Evolutionary conservation across 345 rosid species (phyloP).

Genomic region (Carallia pectinifolia): DNA sequence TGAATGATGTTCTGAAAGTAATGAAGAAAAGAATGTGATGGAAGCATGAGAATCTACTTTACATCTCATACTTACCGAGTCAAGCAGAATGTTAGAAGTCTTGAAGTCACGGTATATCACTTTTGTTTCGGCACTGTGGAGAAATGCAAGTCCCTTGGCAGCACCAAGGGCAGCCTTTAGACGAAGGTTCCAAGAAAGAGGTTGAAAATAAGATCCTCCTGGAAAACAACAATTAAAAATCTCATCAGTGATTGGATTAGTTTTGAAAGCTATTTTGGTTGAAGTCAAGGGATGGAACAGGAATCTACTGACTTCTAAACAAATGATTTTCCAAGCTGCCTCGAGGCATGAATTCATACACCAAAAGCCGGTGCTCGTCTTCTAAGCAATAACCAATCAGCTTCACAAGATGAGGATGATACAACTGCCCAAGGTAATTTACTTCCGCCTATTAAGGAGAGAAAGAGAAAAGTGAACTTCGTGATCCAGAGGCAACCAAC

Average conservation of each 20-base stretch:
- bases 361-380: slow-evolving; percentile 88
- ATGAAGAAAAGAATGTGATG: slow-evolving; percentile 9
- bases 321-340: slow-evolving; percentile 95
- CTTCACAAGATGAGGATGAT: slow-evolving; percentile 81
- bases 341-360: slow-evolving; percentile 87
- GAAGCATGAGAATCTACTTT: neutral
- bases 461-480: neutral
- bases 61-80: slow-evolving; percentile 48
- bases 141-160: slow-evolving; percentile 97
- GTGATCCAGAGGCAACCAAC: neutral
- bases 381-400: slow-evolving; percentile 89
- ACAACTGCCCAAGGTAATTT: slow-evolving; percentile 74
- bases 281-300: neutral
- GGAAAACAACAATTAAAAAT: slow-evolving; percentile 15
- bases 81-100: slow-evolving; percentile 87
- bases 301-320: slow-evolving; percentile 60
- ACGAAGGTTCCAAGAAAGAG: slow-evolving; percentile 77
- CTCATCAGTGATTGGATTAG: neutral
- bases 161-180: slow-evolving; percentile 86
- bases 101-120: slow-evolving; percentile 96
- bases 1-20: slow-evolving; percentile 4
- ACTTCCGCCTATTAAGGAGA: slow-evolving; percentile 66
- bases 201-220: slow-evolving; percentile 86
- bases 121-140: slow-evolving; percentile 75
- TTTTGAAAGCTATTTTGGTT: neutral